These are phyloP conservation scores for Ophiostoma tasmaniense DNA, from an alignment of 2,329 filamentous ascomycete species.

Conservation along the genomic window DNA sequence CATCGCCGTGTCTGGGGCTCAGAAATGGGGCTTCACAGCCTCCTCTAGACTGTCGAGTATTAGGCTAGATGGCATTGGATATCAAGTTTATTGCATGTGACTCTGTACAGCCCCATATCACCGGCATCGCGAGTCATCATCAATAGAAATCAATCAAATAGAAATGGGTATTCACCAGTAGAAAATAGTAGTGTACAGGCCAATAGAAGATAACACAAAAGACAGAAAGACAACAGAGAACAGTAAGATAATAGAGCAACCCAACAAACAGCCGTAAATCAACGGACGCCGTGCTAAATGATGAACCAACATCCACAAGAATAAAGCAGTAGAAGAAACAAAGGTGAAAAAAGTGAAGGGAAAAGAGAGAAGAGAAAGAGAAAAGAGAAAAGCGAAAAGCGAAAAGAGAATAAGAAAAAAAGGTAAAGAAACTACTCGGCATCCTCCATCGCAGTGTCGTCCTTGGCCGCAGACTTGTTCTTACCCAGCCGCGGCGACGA, in stretches of 20 bases:
- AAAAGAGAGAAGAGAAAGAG: neutral
- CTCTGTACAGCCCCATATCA: neutral
- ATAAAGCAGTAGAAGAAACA: neutral
- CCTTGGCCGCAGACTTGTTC: slow-evolving; percentile 12
- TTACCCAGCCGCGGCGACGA: slow-evolving; percentile 23
- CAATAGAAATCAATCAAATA: neutral
- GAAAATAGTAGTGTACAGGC: neutral
- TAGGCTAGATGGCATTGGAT: neutral
- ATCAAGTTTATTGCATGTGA: neutral
- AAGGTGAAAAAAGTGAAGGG: neutral
- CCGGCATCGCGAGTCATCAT: neutral
- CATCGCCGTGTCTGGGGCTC: neutral
- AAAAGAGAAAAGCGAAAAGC: neutral
- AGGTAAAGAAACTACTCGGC: slow-evolving; percentile 10
- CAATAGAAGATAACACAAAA: neutral
- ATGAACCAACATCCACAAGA: neutral
- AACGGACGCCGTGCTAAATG: slow-evolving; percentile 1
- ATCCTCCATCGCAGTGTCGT: slow-evolving; percentile 26
- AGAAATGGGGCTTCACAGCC: neutral
- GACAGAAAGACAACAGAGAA: neutral
- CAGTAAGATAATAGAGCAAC: neutral
- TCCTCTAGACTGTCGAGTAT: neutral
- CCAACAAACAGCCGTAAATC: neutral
- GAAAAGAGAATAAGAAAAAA: neutral
- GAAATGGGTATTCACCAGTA: neutral